Percentiles rank a stretch among this genome's conserved stretches.
These are phyloP conservation scores for Aspergillus niger DNA, from an alignment of 2,329 filamentous ascomycete genomes.

Conservation along the genomic window DNA sequence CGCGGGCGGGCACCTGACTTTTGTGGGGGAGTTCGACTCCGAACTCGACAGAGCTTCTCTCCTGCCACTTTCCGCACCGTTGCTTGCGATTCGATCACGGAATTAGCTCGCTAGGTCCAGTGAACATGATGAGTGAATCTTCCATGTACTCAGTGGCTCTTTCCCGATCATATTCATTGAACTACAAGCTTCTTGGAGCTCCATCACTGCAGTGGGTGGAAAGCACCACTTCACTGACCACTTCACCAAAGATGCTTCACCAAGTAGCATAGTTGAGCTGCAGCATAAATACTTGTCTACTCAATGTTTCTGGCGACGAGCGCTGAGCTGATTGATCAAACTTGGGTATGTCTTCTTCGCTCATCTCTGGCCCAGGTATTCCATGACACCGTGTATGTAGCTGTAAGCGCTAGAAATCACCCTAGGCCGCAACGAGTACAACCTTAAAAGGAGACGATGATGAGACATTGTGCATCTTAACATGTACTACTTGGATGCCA, in stretches of 20 bases:
- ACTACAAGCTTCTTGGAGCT: background rate
- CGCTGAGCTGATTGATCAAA: too few relatives aligned
- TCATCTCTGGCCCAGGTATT: background rate
- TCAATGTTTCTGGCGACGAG: background rate
- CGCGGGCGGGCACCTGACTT: slow-evolving; percentile 33
- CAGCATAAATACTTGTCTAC: background rate
- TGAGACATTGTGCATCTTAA: background rate
- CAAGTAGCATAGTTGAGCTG: background rate
- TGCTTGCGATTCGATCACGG: background rate
- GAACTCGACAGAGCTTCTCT: background rate
- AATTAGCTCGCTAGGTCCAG: background rate
- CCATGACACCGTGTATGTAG: background rate
- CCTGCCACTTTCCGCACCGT: background rate
- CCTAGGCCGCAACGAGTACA: background rate
- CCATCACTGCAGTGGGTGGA: background rate
- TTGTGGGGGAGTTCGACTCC: slow-evolving; percentile 22
- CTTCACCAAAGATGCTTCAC: background rate
- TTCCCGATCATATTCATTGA: background rate
- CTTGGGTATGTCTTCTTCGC: background rate
- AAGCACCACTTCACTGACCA: background rate
- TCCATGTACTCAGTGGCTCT: background rate
- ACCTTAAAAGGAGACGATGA: background rate
- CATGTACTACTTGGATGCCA: background rate
- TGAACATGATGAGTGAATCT: background rate
- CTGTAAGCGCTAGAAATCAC: background rate